Percentiles rank a stretch among this genome's conserved stretches.
Conservation (phyloP, 306 rosid species). For the Gynostemma pentaphyllum region DNA sequence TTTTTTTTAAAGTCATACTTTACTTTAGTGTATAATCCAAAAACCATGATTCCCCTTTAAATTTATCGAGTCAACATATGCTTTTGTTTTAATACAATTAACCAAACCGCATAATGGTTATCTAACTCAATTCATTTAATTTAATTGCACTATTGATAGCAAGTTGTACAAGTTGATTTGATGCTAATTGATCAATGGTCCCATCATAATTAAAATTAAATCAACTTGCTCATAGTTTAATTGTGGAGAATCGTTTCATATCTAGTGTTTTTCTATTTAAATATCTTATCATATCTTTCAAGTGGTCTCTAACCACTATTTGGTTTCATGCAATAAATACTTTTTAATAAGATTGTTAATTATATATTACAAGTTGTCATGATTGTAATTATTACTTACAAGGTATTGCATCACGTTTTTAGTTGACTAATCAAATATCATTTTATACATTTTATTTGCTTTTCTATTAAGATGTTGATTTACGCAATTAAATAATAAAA, state of each 20-base stretch:
- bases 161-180: conserved; percentile 3
- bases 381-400: no score
- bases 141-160: conserved; percentile 1
- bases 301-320: neutral
- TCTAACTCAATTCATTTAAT: neutral
- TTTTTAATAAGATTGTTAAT: neutral
- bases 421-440: neutral
- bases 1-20: neutral
- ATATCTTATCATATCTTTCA: neutral
- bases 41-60: neutral
- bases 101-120: neutral
- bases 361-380: neutral
- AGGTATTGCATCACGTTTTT: neutral
- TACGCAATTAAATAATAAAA: neutral
- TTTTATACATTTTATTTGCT: neutral
- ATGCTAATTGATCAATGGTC: neutral
- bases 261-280: neutral
- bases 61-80: neutral
- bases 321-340: neutral
- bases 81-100: neutral
- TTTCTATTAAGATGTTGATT: neutral
- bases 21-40: neutral
- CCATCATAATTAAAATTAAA: neutral
- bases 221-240: neutral
- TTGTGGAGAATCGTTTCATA: neutral